A percentile compares a stretch with the other conserved stretches of the same genome.
These are phyloP conservation scores for Alternaria atra DNA, from an alignment of 2,329 filamentous ascomycete species.

Conservation along the genomic window DNA sequence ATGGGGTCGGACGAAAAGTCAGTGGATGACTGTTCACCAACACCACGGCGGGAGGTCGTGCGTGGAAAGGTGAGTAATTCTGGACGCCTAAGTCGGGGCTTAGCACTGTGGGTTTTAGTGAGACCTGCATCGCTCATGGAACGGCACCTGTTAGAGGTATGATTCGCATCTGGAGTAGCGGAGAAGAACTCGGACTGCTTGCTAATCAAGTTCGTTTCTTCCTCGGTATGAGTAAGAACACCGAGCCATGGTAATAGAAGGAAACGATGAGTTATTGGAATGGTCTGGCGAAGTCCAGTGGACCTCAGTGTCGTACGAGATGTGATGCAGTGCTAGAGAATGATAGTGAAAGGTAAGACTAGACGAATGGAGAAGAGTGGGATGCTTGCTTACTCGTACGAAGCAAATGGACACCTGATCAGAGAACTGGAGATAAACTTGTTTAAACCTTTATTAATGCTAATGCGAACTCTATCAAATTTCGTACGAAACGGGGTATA, in stretches of 20 bases:
- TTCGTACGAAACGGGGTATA: constrained; percentile 2
- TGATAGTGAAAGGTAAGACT: background rate
- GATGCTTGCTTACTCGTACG: background rate
- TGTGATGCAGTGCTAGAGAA: background rate
- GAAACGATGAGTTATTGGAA: background rate
- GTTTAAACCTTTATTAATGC: background rate
- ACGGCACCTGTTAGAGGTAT: background rate
- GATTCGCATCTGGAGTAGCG: background rate
- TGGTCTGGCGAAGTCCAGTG: background rate
- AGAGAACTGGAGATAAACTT: background rate
- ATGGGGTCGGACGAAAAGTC: background rate
- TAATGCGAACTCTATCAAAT: background rate
- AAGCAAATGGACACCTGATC: background rate
- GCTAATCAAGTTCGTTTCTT: background rate
- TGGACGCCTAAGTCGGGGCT: background rate
- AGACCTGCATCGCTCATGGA: background rate
- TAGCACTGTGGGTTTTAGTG: background rate
- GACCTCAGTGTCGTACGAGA: background rate
- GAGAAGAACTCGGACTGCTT: background rate
- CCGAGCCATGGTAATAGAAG: background rate
- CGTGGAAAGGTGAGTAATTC: background rate
- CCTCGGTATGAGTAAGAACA: background rate
- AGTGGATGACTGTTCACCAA: background rate
- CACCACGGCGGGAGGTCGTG: background rate
- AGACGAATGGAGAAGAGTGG: background rate